Base-by-base conservation (phyloP, 768 basidiomycete genomes). In the Suillus variegatus region DNA sequence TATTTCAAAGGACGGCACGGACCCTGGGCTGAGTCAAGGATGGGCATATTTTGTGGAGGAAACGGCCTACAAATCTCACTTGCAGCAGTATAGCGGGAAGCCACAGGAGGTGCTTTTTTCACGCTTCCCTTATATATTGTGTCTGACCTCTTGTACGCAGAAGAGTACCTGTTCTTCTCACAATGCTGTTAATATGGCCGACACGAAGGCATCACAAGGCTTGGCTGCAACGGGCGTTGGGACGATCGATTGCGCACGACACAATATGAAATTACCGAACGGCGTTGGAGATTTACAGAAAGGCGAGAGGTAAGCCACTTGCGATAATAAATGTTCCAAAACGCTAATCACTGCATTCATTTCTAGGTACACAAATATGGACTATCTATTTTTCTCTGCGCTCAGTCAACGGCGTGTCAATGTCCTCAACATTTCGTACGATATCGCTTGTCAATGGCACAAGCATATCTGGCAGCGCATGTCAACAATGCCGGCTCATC, bases 201-300 rank as follows among this genome's bases (percentile, higher is more conserved):
- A 68, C 8, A 52, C 54, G 66, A 43, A 46, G 63, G 38, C 55
- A 4, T 22, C 51, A 20, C 4, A 14, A 7, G 67, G 71, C 1
- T 63, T 72, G 2, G 67, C 70, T 0, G 69, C 75, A 7, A 78
- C 71, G 20, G 77, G 80, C 0, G 65, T 77, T 0, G 78, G 74
- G 0, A 69, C 67, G 0, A 67, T 72, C 0, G 69, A 74, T 25
- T 81, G 79, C 60, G 69, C 68, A 13, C 58, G 55, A 0, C 71
- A 72, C 38, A 65, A 67, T 28, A 61, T 72, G 63, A 66, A 55
- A 46, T 46, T 46, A 46, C 44, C 8, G 20, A 46, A 46, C 8
- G 44, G 44, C 4, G 14, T 61, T 14, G 16, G 25, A 35, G 40
- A 35, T 16, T 61, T 40, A 36, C 35, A 32, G 25, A 40, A 61